Percentiles rank a stretch among this genome's conserved stretches.
Evolutionary conservation across 2,329 filamentous ascomycete species (phyloP).

Genomic region (Knufia petricola): DNA sequence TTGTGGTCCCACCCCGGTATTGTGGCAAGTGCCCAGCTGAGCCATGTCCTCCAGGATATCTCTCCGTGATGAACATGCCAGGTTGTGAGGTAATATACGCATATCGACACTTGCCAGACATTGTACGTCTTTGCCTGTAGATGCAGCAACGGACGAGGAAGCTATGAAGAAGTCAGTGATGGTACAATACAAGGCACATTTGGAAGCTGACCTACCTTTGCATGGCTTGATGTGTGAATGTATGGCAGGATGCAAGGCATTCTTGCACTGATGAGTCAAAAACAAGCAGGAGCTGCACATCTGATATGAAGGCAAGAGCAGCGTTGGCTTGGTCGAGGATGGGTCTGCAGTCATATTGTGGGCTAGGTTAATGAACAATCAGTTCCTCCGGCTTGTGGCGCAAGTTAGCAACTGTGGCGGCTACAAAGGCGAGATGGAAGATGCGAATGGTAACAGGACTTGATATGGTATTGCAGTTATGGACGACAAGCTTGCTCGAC

Average conservation of each 20-base stretch:
- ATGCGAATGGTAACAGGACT: too few relatives aligned
- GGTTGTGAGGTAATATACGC: background rate
- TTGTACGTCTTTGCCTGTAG: too few relatives aligned
- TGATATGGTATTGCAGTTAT: too few relatives aligned
- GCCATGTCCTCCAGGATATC: background rate
- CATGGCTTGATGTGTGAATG: background rate
- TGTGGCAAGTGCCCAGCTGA: background rate
- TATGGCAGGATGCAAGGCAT: background rate
- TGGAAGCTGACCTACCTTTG: background rate
- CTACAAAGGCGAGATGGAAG: background rate
- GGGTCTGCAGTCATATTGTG: background rate
- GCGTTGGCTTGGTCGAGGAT: background rate
- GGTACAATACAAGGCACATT: too few relatives aligned
- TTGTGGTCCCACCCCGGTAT: background rate
- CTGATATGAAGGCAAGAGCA: constrained; percentile 1
- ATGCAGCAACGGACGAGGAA: too few relatives aligned
- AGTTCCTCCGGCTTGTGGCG: too few relatives aligned
- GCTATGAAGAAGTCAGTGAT: too few relatives aligned
- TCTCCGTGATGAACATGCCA: background rate
- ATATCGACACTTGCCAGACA: too few relatives aligned
- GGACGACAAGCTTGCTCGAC: too few relatives aligned
- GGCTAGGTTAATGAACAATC: too few relatives aligned
- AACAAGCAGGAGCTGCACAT: constrained; percentile 3
- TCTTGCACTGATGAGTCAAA: background rate
- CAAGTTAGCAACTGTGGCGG: too few relatives aligned